phyloP scores from a whole-genome alignment of 139 green algal genomes.

The Micractinium conductrix region DNA sequence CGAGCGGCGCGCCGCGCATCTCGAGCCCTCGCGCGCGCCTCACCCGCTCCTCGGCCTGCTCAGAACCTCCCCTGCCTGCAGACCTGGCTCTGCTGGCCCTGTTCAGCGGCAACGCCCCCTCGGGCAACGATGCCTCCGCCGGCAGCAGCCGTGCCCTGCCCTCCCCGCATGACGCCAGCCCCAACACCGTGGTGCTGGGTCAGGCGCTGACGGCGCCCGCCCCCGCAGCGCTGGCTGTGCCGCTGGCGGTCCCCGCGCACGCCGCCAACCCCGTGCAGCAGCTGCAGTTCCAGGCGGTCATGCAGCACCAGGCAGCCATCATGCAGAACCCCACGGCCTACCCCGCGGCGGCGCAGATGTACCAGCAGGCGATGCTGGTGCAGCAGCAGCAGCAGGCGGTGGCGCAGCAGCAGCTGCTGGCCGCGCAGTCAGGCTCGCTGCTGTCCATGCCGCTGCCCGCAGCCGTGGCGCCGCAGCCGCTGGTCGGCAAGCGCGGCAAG shows the following conservation, averaged over 20 bases:
- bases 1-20: neutral
- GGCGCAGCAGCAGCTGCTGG: conserved; percentile 19
- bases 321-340: conserved; percentile 24
- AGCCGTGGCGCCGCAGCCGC: neutral
- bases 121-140: neutral
- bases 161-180: neutral
- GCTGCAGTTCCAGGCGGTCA: conserved; percentile 37
- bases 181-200: conserved; percentile 12
- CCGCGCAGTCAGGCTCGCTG: neutral
- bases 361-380: conserved; percentile 27
- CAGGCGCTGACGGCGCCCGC: neutral
- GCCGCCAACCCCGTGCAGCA: conserved; percentile 24
- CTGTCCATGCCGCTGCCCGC: neutral
- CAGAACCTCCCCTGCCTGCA: neutral
- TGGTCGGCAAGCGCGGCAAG: conserved; percentile 24
- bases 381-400: conserved; percentile 33
- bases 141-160: neutral
- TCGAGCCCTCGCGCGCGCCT: neutral
- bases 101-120: conserved; percentile 17
- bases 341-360: conserved; percentile 23
- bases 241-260: neutral
- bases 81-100: conserved; percentile 34
- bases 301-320: conserved; percentile 27
- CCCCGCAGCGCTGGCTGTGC: neutral
- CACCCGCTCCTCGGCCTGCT: neutral